A percentile compares a stretch with the other conserved stretches of the same genome.
phyloP scores from a whole-genome alignment of 768 basidiomycete genomes.

The Collybia sp. region DNA sequence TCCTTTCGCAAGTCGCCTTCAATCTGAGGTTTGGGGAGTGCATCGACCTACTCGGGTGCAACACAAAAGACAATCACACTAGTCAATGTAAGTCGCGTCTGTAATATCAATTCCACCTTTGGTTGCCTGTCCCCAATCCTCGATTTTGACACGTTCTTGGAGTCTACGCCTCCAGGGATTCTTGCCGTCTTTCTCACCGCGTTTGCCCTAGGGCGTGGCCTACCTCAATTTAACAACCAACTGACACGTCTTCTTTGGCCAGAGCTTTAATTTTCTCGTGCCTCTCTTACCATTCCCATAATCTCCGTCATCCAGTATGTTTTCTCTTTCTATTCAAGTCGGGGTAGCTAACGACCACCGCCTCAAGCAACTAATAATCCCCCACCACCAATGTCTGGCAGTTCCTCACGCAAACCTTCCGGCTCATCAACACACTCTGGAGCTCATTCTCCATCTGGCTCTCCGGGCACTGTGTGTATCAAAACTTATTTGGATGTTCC shows the following conservation, averaged over 20 bases:
- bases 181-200: no score
- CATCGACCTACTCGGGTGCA: no score
- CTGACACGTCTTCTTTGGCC: no score
- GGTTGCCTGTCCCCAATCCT: constrained; percentile 13
- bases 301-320: no score
- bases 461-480: constrained; percentile 51
- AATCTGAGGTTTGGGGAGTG: no score
- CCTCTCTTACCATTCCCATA: no score
- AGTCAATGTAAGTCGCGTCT: constrained; percentile 19
- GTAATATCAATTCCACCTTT: constrained; percentile 18
- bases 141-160: background rate
- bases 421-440: constrained; percentile 64
- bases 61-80: constrained; percentile 1
- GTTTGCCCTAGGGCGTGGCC: no score
- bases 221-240: no score
- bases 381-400: constrained; percentile 27
- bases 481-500: background rate
- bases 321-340: no score
- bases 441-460: constrained; percentile 56
- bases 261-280: no score
- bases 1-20: no score
- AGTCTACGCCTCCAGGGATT: no score
- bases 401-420: constrained; percentile 62
- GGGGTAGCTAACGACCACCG: background rate
- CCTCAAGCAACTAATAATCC: constrained; percentile 13